Evolutionary conservation across 331 rosid species (phyloP).

Genomic region (Arachis monticola): DNA sequence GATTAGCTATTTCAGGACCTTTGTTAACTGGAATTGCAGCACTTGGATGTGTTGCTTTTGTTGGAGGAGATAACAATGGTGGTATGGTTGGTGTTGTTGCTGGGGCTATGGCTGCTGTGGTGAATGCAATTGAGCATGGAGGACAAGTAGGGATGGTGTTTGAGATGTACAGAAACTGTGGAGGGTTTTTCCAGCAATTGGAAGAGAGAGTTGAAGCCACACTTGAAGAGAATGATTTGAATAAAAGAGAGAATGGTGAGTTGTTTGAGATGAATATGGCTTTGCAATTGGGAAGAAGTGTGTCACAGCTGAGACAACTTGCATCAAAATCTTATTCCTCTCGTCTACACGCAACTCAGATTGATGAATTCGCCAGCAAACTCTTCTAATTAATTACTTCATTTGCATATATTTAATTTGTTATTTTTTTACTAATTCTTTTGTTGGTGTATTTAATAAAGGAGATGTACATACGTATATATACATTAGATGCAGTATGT

Average conservation of each 20-base stretch:
- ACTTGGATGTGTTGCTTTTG: conserved; percentile 39
- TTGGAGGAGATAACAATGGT: conserved; percentile 39
- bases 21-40: conserved; percentile 58
- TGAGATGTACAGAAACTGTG: conserved; percentile 69
- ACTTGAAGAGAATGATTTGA: conserved; percentile 30
- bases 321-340: not conserved
- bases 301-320: conserved; percentile 40
- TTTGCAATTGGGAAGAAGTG: conserved; percentile 47
- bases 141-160: conserved; percentile 79
- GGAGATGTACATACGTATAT: not conserved
- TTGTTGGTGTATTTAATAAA: not conserved
- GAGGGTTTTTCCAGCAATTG: conserved; percentile 54
- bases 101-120: conserved; percentile 56
- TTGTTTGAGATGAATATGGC: conserved; percentile 47
- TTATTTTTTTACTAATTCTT: too few relatives aligned
- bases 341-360: conserved; percentile 8
- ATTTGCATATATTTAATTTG: not conserved
- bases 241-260: conserved; percentile 43
- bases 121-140: conserved; percentile 66
- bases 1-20: conserved; percentile 59
- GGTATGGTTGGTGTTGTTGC: conserved; percentile 39
- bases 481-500: too few relatives aligned
- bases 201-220: conserved; percentile 27
- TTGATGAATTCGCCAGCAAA: conserved; percentile 50
- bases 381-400: conserved; percentile 35